phyloP scores from a whole-genome alignment of 176 grass and related monocot species.

The Oryza brachyantha region DNA sequence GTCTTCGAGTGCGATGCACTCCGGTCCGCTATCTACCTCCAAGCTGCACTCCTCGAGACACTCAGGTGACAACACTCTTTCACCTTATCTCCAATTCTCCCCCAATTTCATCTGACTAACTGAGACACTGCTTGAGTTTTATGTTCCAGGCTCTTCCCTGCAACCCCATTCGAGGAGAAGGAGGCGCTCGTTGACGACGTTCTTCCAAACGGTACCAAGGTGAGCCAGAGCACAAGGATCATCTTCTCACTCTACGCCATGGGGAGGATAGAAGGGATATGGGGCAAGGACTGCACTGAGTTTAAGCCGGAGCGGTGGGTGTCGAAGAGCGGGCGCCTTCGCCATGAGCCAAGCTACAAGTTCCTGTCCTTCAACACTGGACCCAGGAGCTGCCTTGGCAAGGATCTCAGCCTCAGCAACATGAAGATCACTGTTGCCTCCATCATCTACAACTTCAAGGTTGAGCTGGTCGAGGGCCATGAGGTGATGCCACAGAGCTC shows the following conservation, averaged over 20 bases:
- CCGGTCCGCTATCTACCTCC: slow-evolving; percentile 48
- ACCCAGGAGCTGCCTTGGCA: slow-evolving; percentile 53
- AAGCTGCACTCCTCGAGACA: slow-evolving; percentile 53
- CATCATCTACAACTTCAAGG: slow-evolving; percentile 55
- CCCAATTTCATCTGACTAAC: background rate
- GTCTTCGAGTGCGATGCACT: slow-evolving; percentile 42
- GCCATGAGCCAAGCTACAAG: slow-evolving; percentile 53
- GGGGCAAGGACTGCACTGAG: slow-evolving; percentile 54
- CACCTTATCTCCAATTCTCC: background rate
- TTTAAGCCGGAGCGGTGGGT: slow-evolving; percentile 54
- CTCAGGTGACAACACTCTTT: slow-evolving; percentile 40
- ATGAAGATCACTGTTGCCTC: slow-evolving; percentile 50
- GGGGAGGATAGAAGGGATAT: slow-evolving; percentile 59
- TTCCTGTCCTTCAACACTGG: slow-evolving; percentile 51
- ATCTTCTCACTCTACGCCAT: slow-evolving; percentile 55
- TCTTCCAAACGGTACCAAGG: slow-evolving; percentile 48
- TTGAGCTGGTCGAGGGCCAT: slow-evolving; percentile 43
- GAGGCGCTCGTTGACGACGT: slow-evolving; percentile 37
- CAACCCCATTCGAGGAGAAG: slow-evolving; percentile 55
- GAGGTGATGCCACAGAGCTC: slow-evolving; percentile 37
- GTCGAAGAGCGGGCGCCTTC: slow-evolving; percentile 43
- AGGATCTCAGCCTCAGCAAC: slow-evolving; percentile 52
- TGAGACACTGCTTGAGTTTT: background rate
- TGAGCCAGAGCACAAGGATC: slow-evolving; percentile 47
- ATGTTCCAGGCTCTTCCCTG: slow-evolving; percentile 52